Evolutionary conservation across 371 early-diverging fungal species (phyloP).

Genomic region (Mucor mucedo): DNA sequence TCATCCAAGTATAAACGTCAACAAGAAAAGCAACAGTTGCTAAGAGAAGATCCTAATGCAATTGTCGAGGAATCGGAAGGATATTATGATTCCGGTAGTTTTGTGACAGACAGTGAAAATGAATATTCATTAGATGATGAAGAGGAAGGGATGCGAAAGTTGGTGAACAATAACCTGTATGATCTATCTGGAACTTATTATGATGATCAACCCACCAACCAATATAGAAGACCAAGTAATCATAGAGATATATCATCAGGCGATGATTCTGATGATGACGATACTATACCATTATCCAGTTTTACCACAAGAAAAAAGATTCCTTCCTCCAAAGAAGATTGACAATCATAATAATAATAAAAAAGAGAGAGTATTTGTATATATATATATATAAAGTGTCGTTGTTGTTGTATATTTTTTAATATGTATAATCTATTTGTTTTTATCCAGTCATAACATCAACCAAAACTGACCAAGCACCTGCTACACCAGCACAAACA

Average conservation of each 20-base stretch:
- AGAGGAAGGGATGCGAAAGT: constrained; percentile 31
- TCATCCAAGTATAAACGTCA: constrained; percentile 43
- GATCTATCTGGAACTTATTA: constrained; percentile 33
- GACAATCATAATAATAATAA: no score
- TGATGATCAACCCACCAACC: constrained; percentile 11
- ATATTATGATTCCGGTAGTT: constrained; percentile 49
- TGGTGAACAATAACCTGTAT: constrained; percentile 29
- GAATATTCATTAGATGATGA: constrained; percentile 40
- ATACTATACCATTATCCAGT: constrained; percentile 18
- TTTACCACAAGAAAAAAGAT: constrained; percentile 14
- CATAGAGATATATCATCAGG: neutral
- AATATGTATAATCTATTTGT: neutral
- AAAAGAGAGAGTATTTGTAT: neutral
- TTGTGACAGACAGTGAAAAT: constrained; percentile 34
- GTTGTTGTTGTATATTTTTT: neutral
- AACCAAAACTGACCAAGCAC: constrained; percentile 51
- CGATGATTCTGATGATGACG: constrained; percentile 7
- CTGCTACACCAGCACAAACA: constrained; percentile 63
- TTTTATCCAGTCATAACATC: constrained; percentile 15
- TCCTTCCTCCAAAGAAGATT: constrained; percentile 24
- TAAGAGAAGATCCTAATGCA: constrained; percentile 31
- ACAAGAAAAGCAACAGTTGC: constrained; percentile 25
- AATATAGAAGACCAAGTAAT: constrained; percentile 13
- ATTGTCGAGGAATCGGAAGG: constrained; percentile 23
- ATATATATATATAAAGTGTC: neutral